Conservation (phyloP, 139 green algal species). For the Chlamydomonas schloesseri region DNA sequence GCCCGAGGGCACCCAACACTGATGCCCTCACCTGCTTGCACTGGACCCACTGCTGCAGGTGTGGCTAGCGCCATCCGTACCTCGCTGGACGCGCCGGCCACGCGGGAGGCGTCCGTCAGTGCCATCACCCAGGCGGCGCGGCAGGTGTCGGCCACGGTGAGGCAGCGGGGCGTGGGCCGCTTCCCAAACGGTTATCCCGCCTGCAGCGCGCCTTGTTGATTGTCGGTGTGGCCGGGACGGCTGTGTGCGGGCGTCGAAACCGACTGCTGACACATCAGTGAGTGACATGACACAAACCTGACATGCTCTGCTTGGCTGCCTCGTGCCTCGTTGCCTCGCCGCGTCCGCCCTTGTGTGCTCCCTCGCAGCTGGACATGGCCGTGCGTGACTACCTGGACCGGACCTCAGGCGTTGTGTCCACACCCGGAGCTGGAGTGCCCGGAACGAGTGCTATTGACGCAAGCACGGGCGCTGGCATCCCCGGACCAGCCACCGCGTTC, state of each 20-base stretch:
- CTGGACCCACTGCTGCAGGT: neutral
- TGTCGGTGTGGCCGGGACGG: too few species aligned
- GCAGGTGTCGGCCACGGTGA: slow-evolving; percentile 35
- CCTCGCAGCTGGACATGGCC: neutral
- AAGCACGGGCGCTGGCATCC: neutral
- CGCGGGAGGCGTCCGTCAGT: neutral
- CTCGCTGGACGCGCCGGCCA: neutral
- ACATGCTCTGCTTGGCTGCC: too few species aligned
- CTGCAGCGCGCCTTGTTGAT: too few species aligned
- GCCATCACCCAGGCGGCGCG: slow-evolving; percentile 38
- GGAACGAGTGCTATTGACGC: neutral
- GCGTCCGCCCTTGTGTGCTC: neutral
- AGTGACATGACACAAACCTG: neutral
- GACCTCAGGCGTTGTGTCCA: neutral
- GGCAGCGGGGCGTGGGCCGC: neutral
- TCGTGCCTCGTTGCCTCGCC: too few species aligned
- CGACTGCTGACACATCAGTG: too few species aligned
- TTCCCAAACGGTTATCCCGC: too few species aligned
- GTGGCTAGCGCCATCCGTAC: slow-evolving; percentile 19
- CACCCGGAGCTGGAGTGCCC: too few species aligned
- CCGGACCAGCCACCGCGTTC: neutral
- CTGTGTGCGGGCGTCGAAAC: too few species aligned
- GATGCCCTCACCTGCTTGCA: too few species aligned
- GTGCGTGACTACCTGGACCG: neutral
- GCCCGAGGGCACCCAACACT: neutral